A percentile compares a stretch with the other conserved stretches of the same genome.
Evolutionary conservation across 108 stramenopile species (phyloP).

Genomic region (Pseudonitzschia multiseries): DNA sequence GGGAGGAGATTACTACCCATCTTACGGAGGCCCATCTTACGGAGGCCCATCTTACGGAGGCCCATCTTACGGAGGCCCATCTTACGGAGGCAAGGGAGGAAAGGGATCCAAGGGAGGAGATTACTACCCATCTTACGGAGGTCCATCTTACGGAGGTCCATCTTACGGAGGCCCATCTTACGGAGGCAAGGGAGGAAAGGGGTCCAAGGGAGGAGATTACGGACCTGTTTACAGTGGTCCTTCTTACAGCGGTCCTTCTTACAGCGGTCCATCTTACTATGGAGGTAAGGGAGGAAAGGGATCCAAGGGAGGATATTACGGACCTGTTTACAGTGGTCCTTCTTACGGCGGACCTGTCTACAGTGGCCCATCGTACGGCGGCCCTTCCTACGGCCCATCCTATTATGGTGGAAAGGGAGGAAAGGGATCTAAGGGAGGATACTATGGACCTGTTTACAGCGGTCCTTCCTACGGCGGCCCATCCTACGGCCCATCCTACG

Average conservation of each 20-base stretch:
- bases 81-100: background rate
- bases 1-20: background rate
- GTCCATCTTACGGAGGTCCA: background rate
- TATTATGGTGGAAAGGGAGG: background rate
- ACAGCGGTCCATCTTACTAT: background rate
- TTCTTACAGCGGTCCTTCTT: background rate
- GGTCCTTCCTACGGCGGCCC: background rate
- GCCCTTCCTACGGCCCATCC: background rate
- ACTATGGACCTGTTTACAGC: background rate
- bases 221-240: background rate
- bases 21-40: background rate
- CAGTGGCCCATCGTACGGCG: background rate
- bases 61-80: too few species aligned
- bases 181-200: background rate
- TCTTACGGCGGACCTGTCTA: background rate
- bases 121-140: background rate
- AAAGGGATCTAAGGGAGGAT: background rate
- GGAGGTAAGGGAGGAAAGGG: background rate
- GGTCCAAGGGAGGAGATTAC: background rate
- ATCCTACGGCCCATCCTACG: background rate
- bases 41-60: too few species aligned
- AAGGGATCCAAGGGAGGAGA: background rate
- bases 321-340: background rate
- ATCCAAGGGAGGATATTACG: background rate
- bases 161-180: background rate